These are phyloP conservation scores for Tephrocybe rancida DNA, from an alignment of 768 basidiomycete species.

Conservation along the genomic window DNA sequence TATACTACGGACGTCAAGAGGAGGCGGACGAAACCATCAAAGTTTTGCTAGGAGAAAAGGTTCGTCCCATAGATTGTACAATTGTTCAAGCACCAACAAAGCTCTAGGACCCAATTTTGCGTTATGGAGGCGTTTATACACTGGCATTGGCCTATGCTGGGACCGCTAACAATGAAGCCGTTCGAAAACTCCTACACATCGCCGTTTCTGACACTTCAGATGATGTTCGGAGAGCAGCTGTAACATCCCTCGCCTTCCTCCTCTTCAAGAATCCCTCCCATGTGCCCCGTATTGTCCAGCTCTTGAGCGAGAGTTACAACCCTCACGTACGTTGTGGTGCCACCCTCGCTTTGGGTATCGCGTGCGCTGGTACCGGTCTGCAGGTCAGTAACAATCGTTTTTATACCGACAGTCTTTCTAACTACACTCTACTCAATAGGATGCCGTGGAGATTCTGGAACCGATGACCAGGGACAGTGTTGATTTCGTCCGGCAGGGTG, in stretches of 20 bases:
- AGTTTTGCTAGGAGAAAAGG: conserved; percentile 83
- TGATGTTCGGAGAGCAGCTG: conserved; percentile 95
- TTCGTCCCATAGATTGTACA: conserved; percentile 27
- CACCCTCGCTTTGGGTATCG: conserved; percentile 93
- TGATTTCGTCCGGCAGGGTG: conserved; percentile 98
- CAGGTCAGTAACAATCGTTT: conserved; percentile 52
- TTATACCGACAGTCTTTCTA: not conserved
- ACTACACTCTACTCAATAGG: conserved; percentile 43
- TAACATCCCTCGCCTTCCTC: conserved; percentile 93
- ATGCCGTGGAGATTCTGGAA: conserved; percentile 94
- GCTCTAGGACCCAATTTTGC: conserved; percentile 88
- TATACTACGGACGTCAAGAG: conserved; percentile 92
- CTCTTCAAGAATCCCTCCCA: conserved; percentile 96
- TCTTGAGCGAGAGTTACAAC: conserved; percentile 97
- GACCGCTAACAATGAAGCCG: conserved; percentile 91
- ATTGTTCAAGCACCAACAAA: conserved; percentile 1
- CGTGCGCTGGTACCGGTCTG: conserved; percentile 95
- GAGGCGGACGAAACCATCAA: conserved; percentile 87
- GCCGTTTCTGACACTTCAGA: conserved; percentile 99
- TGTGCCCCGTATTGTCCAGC: conserved; percentile 95
- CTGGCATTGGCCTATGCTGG: conserved; percentile 96
- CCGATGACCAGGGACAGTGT: conserved; percentile 98
- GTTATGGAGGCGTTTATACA: conserved; percentile 98
- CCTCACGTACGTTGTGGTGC: conserved; percentile 98
- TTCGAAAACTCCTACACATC: conserved; percentile 89